A percentile compares a stretch with the other conserved stretches of the same genome.
Evolutionary conservation across 2,329 filamentous ascomycete genomes (phyloP).

Genomic region (Alternaria sp.): DNA sequence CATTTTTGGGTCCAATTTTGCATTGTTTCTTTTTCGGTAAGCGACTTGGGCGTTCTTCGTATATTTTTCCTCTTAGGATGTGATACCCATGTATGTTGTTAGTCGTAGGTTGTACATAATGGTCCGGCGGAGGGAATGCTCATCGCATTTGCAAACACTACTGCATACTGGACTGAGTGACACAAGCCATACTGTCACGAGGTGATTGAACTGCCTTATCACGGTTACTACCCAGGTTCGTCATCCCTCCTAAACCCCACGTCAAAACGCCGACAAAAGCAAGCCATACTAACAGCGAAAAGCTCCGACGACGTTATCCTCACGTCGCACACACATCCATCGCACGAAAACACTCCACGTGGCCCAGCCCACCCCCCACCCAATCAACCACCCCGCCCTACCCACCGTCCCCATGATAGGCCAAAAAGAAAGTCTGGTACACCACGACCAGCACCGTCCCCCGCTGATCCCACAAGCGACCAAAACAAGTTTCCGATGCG

Average conservation of each 20-base stretch:
- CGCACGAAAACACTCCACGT: not conserved
- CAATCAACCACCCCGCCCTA: not conserved
- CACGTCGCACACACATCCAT: not conserved
- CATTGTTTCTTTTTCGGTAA: conserved; percentile 7
- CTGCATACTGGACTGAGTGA: not conserved
- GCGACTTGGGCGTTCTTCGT: not conserved
- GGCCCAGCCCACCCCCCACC: not conserved
- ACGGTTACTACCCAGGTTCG: not conserved
- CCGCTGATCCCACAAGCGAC: not conserved
- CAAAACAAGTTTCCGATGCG: not conserved
- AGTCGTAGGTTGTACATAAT: not conserved
- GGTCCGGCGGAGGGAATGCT: not conserved
- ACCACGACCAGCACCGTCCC: not conserved
- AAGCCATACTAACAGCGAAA: not conserved
- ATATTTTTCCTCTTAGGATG: conserved; percentile 6
- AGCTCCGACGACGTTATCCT: not conserved
- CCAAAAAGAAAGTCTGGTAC: not conserved
- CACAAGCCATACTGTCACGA: not conserved
- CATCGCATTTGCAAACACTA: not conserved
- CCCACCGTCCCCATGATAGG: not conserved
- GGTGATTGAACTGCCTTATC: not conserved
- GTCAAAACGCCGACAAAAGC: not conserved
- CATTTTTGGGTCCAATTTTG: conserved; percentile 1
- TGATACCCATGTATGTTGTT: conserved; percentile 26
- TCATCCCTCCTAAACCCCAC: not conserved